Conservation (phyloP, 768 basidiomycete species). For the Scleroderma citrinum region DNA sequence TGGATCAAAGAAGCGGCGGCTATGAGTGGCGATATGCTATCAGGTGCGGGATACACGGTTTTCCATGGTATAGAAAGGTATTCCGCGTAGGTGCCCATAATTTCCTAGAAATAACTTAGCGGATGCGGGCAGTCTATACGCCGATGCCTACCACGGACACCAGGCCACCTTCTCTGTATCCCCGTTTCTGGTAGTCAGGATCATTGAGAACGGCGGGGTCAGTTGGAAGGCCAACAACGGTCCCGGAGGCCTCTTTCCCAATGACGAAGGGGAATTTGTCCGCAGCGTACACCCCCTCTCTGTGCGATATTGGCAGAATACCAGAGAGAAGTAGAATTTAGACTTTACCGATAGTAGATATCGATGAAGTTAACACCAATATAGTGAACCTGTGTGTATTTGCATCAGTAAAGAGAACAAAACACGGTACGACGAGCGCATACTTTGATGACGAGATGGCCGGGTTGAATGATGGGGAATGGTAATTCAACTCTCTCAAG, state of each 20-base stretch:
- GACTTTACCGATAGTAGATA: constrained; percentile 64
- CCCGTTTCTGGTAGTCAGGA: constrained; percentile 55
- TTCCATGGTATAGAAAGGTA: constrained; percentile 66
- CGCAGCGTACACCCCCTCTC: constrained; percentile 59
- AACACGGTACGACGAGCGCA: background rate
- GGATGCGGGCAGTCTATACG: background rate
- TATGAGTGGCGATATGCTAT: constrained; percentile 46
- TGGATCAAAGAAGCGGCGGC: constrained; percentile 71
- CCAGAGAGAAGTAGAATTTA: background rate
- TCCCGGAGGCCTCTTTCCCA: constrained; percentile 78
- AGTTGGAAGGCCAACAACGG: constrained; percentile 67
- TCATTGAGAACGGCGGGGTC: constrained; percentile 55
- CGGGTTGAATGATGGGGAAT: constrained; percentile 56
- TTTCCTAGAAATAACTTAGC: constrained; percentile 30
- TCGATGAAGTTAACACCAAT: constrained; percentile 86
- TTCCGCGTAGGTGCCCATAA: constrained; percentile 55
- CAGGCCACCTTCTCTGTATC: constrained; percentile 60
- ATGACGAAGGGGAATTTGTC: constrained; percentile 57
- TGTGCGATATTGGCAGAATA: constrained; percentile 20
- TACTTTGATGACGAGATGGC: constrained; percentile 48
- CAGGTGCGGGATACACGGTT: constrained; percentile 59
- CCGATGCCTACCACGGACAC: constrained; percentile 57
- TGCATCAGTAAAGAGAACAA: too few relatives aligned
- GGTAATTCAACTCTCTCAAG: constrained; percentile 62
- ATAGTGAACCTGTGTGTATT: constrained; percentile 52